Evolutionary conservation across 2,329 filamentous ascomycete species (phyloP), one percentile per base, ranked within the genome.

Genomic region (Coleophoma crateriformis): DNA sequence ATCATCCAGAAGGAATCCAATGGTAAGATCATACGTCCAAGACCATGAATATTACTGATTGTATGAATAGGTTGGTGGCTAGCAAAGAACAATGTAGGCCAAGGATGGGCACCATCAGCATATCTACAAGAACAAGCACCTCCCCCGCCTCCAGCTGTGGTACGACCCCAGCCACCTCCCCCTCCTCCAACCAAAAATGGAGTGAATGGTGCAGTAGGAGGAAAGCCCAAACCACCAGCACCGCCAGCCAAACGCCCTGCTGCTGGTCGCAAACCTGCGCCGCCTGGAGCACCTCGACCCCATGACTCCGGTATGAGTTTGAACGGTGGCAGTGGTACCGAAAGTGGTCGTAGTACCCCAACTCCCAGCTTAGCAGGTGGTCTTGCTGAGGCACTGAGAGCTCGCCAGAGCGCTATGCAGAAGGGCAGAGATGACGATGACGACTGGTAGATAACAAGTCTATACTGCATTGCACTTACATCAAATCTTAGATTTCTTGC

Each of bases 1-100:
- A 84, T 99, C 63, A 80, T 95, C n/a, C 87, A 94, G 64, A 96
- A 96, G 70, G 92, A 96, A 70, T 85, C 80, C 67, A 97, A 97
- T 66, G 94, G 92, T 96, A 81, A 68, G 85, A 68, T 42, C 34
- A 41, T 14, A 40, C 7, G n/a, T 11, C 13, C 22, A 17, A 49
- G 44, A 49, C 15, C n/a, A n/a, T 20, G 5, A 10, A 14, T 53
- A 12, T 19, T 45, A 50, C 70, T 75, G 66, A 77, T 57, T 48
- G 39, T 33, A 49, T 46, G 14, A 39, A 37, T 58, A 96, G 92
- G 94, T 47, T 99, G 94, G 94, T 97, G 92, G 92, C 77, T 97
- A 43, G 94, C 86, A 55, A 92, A 90, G 73, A 88, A 85, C 54
- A 70, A 58, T 6, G 59, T 60, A 4, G 81, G 81, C n/a, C 89